Base-by-base conservation (phyloP, 345 rosid species). In the Eucalyptus sp. region DNA sequence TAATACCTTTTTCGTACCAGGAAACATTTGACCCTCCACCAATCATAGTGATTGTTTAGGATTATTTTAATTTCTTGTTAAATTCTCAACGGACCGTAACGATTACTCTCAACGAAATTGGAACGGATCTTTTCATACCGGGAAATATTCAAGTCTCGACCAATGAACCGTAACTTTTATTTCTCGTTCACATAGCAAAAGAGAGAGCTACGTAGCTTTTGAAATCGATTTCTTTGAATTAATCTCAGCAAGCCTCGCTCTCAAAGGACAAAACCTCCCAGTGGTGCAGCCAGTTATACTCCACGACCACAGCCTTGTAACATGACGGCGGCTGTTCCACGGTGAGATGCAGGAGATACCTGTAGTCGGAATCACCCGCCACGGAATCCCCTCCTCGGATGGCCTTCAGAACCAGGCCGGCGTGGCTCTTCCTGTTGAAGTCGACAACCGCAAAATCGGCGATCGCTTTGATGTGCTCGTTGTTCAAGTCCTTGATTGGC, bases 1-100 rank as follows among this genome's bases (percentile, higher is more conserved):
- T 68, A 4, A 33, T 17, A 33, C 0, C 1, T 13, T 68, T 68
- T 68, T 33, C 24, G 2, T 3, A 18, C 46, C 0, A 2, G 8
- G 8, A 71, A 37, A 5, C 46, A 10, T 18, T 71, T 2, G 8
- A 37, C 7, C 22, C 81, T 71, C 27, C 3, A 1, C 81, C 46
- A 18, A 37, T 3, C 8, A 4, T 31, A 68, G 79, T 4, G 24
- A 31, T 8, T n/a, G n/a, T 68, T 31, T 31, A 68, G 24, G 43
- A 31, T 64, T 52, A 0, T 24, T 58, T 58, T 64, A 14, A 15
- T 64, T 64, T 64, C 41, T 15, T 14, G 76, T n/a, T 64, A 0
- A 7, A 64, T 64, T 64, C 20, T 64, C 17, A 2, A 2, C 68
- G 1, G 8, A 66, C 41, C 3, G 6, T 15, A 66, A 66, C 20